Conservation (phyloP, 2,329 filamentous ascomycete species). For the Metarhizium humberi region DNA sequence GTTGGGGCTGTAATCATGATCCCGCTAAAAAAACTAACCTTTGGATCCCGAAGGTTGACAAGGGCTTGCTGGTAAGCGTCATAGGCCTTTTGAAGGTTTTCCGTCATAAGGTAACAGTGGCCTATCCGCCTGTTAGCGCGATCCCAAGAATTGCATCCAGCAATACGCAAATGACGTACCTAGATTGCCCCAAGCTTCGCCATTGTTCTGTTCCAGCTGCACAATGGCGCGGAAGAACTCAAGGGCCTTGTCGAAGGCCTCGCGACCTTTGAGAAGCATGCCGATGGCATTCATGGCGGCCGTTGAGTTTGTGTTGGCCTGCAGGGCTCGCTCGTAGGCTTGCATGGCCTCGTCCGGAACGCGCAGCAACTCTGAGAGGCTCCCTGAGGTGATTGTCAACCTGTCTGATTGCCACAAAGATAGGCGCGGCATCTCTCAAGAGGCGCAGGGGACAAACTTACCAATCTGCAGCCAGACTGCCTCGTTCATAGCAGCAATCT, state of each 20-base stretch:
- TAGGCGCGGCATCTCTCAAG: constrained; percentile 4
- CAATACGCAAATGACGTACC: constrained; percentile 45
- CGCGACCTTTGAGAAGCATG: constrained; percentile 79
- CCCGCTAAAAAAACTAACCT: constrained; percentile 44
- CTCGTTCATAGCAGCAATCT: constrained; percentile 74
- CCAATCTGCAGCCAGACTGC: constrained; percentile 87
- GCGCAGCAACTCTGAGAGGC: constrained; percentile 77
- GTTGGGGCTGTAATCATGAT: not conserved
- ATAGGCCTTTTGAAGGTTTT: constrained; percentile 93
- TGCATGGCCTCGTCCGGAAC: constrained; percentile 81
- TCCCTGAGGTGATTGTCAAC: constrained; percentile 43
- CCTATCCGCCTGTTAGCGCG: constrained; percentile 40
- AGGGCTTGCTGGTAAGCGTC: constrained; percentile 92
- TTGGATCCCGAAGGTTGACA: constrained; percentile 86
- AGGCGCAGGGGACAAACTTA: constrained; percentile 35
- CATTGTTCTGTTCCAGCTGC: constrained; percentile 80
- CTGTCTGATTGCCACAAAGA: not conserved
- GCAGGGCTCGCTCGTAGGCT: constrained; percentile 83
- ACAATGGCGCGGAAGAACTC: constrained; percentile 88
- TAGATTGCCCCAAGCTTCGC: constrained; percentile 92
- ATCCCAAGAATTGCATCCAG: constrained; percentile 4
- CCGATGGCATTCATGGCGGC: constrained; percentile 92
- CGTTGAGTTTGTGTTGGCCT: constrained; percentile 80
- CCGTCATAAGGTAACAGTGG: constrained; percentile 99
- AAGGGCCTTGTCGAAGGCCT: constrained; percentile 88